A percentile compares a stretch with the other conserved stretches of the same genome.
phyloP scores from a whole-genome alignment of 139 green algal species.

The Coelastrella sp. region DNA sequence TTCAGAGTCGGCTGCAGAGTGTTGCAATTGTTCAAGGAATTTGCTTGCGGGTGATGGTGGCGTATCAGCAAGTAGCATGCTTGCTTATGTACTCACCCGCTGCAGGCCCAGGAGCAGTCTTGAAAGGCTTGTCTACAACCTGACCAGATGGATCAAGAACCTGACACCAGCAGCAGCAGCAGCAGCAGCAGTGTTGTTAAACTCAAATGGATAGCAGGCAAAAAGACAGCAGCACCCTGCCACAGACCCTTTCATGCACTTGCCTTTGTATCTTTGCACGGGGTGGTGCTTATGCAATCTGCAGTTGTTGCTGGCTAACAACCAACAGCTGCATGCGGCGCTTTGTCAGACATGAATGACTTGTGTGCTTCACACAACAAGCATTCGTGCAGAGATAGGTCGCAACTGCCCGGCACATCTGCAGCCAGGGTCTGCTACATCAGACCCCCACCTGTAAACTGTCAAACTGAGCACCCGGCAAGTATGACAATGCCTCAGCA shows the following conservation, averaged over 20 bases:
- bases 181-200: too few species aligned
- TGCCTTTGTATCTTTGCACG: too few species aligned
- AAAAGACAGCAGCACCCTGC: background rate
- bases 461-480: slow-evolving; percentile 88
- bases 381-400: background rate
- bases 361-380: too few species aligned
- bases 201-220: background rate
- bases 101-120: slow-evolving; percentile 23
- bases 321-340: too few species aligned
- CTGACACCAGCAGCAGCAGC: background rate
- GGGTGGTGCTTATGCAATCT: too few species aligned
- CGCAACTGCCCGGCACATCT: background rate
- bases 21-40: background rate
- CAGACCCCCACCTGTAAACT: slow-evolving; percentile 60
- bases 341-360: too few species aligned
- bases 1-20: background rate
- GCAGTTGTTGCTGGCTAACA: too few species aligned
- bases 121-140: slow-evolving; percentile 36
- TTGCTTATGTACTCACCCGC: background rate
- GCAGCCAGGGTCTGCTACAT: background rate
- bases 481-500: slow-evolving; percentile 67
- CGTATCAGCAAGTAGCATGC: too few species aligned
- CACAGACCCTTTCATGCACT: background rate
- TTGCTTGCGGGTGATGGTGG: background rate
- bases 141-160: slow-evolving; percentile 35